Conservation (phyloP, 805 yeast genomes). For the Pichia exigua region DNA sequence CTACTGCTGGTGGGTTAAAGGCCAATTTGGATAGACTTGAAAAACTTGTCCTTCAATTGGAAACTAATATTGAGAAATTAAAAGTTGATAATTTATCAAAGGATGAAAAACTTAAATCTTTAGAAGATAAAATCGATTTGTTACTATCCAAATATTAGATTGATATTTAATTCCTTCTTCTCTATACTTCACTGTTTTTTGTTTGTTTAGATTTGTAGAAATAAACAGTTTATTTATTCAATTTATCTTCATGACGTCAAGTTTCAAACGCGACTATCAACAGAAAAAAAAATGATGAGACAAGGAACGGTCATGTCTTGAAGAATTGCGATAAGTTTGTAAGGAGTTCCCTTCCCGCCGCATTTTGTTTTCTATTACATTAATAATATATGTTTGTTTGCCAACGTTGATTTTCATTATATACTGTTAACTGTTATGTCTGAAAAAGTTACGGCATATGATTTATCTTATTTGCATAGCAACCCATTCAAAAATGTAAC, state of each 20-base stretch:
- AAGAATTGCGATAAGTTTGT: no score
- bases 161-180: not conserved
- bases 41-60: slow-evolving; percentile 47
- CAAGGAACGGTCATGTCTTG: no score
- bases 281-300: no score
- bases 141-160: slow-evolving; percentile 34
- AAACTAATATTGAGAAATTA: slow-evolving; percentile 44
- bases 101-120: slow-evolving; percentile 48
- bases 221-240: not conserved
- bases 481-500: slow-evolving; percentile 26
- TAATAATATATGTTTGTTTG: no score
- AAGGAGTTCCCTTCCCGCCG: no score
- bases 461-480: slow-evolving; percentile 10
- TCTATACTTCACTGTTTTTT: not conserved
- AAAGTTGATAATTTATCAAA: slow-evolving; percentile 51
- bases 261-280: no score
- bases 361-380: no score
- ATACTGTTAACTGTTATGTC: not conserved
- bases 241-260: no score
- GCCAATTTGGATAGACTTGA: slow-evolving; percentile 65
- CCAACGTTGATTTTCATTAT: not conserved
- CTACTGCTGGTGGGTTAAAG: slow-evolving; percentile 57
- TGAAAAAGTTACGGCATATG: slow-evolving; percentile 18
- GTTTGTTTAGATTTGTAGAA: not conserved
- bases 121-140: slow-evolving; percentile 57